These are phyloP conservation scores for Neofusicoccum cordaticola DNA, from an alignment of 2,329 filamentous ascomycete genomes.

Conservation along the genomic window DNA sequence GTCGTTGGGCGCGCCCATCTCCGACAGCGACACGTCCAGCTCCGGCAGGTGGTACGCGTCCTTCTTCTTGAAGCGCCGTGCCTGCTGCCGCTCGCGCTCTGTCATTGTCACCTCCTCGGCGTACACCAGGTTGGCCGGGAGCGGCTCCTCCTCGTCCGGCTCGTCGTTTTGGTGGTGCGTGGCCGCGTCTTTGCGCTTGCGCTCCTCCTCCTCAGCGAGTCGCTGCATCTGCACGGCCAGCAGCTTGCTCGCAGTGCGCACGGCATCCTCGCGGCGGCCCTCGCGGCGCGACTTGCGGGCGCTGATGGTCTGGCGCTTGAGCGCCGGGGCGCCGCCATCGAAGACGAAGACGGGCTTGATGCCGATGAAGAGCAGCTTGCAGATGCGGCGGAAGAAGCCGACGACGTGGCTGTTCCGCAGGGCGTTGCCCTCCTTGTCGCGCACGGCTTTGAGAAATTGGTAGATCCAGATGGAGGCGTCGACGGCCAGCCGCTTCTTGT, in stretches of 20 bases:
- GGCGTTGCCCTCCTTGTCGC: conserved; percentile 96
- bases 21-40: conserved; percentile 70
- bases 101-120: conserved; percentile 86
- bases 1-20: conserved; percentile 88
- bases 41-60: conserved; percentile 96
- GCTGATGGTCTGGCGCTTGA: conserved; percentile 89
- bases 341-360: conserved; percentile 98
- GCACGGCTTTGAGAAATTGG: conserved; percentile 97
- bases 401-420: conserved; percentile 94
- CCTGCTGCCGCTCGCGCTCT: conserved; percentile 69
- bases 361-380: conserved; percentile 94
- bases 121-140: conserved; percentile 78
- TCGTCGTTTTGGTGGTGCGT: conserved; percentile 34
- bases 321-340: conserved; percentile 84
- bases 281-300: conserved; percentile 76
- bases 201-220: conserved; percentile 78
- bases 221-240: conserved; percentile 93
- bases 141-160: conserved; percentile 60
- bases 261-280: conserved; percentile 88
- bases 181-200: conserved; percentile 52
- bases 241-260: conserved; percentile 83
- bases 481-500: conserved; percentile 91
- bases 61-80: conserved; percentile 79
- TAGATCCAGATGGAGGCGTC: conserved; percentile 99
- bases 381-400: conserved; percentile 96